Percentiles rank a stretch among this genome's conserved stretches.
phyloP scores from a whole-genome alignment of 306 rosid species.

The Morella rubra region DNA sequence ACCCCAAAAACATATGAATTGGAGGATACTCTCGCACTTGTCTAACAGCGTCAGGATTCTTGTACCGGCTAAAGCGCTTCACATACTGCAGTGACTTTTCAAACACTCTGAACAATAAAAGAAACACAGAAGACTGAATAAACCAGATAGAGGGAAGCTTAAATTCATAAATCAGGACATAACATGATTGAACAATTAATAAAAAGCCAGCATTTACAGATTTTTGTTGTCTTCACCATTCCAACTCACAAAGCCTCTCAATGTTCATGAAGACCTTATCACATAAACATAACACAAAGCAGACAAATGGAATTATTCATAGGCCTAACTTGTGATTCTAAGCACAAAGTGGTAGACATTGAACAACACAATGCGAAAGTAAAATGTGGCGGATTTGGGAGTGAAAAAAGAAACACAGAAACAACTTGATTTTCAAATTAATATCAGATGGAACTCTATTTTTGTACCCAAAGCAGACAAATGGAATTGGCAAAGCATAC shows the following conservation, averaged over 20 bases:
- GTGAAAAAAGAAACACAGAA: not conserved
- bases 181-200: not conserved
- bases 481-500: not conserved
- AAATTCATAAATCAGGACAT: not conserved
- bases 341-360: not conserved
- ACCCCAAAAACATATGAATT: conserved; percentile 8
- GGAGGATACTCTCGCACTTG: conserved; percentile 99
- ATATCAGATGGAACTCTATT: not conserved
- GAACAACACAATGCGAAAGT: not conserved
- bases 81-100: conserved; percentile 97
- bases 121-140: not conserved
- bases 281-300: too few relatives aligned
- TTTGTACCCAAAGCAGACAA: not conserved
- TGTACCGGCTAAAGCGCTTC: conserved; percentile 95
- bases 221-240: too few relatives aligned
- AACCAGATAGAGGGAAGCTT: not conserved
- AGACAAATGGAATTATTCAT: not conserved
- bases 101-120: conserved; percentile 62
- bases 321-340: not conserved
- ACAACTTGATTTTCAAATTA: not conserved
- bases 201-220: not conserved
- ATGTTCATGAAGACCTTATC: too few relatives aligned
- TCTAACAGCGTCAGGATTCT: conserved; percentile 95
- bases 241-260: too few relatives aligned
- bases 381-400: not conserved